A percentile compares a stretch with the other conserved stretches of the same genome.
Conservation (phyloP, 768 basidiomycete genomes). For the Obba rivulosa region DNA sequence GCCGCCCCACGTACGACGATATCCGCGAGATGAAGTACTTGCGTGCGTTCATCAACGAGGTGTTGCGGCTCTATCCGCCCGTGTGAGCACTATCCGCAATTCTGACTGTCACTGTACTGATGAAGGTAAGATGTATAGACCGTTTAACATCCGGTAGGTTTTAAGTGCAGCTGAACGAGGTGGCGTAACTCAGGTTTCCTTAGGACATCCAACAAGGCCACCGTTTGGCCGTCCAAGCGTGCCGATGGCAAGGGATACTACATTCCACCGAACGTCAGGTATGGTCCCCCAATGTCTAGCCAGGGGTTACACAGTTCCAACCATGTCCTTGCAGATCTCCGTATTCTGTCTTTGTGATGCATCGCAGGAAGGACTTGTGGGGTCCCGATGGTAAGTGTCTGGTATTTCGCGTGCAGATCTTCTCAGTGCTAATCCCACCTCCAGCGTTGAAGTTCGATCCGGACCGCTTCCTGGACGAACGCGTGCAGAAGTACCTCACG, state of each 20-base stretch:
- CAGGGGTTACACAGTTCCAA: background rate
- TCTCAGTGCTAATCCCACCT: background rate
- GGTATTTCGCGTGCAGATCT: background rate
- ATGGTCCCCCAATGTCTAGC: background rate
- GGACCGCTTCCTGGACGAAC: conserved; percentile 60
- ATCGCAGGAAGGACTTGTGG: conserved; percentile 59
- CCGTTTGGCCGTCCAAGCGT: conserved; percentile 22
- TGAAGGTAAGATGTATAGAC: background rate
- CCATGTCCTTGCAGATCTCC: background rate
- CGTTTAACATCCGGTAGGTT: background rate
- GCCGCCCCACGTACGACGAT: conserved; percentile 48
- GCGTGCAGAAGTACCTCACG: conserved; percentile 48
- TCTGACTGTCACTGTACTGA: background rate
- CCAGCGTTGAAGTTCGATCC: conserved; percentile 55
- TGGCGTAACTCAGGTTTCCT: conserved; percentile 12
- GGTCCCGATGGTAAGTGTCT: conserved; percentile 52
- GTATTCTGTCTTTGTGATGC: conserved; percentile 53
- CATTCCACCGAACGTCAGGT: conserved; percentile 34
- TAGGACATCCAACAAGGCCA: conserved; percentile 19
- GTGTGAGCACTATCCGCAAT: background rate
- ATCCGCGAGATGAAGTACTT: conserved; percentile 52
- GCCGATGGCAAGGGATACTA: conserved; percentile 34
- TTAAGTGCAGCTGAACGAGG: background rate
- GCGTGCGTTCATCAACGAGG: conserved; percentile 16
- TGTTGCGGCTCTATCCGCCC: conserved; percentile 15